Evolutionary conservation across 805 yeast genomes (phyloP), one percentile per base, ranked within the genome.

Genomic region (Candida vartiovaarae): DNA sequence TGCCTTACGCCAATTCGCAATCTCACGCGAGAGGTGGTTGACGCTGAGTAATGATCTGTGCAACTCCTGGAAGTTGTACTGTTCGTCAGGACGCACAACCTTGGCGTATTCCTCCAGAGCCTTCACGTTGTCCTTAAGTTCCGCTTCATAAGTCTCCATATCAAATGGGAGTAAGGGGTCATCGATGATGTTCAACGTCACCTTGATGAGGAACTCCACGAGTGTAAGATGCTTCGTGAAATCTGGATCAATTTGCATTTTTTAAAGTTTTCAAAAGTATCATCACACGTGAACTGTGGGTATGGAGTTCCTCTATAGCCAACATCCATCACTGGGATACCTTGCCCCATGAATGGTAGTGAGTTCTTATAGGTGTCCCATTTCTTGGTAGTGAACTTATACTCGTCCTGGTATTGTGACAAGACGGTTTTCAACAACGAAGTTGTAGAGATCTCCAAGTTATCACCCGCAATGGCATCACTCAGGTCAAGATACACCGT

Each of bases 111-210:
- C 52, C 37, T 68, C 67, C 29, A 87, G 61, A 44, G 78, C 82
- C 23, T 65, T 60, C 10, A 71, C 56, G 48, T 74, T 74, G 2
- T 61, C 56, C 23, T 65, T 66, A 46, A 85, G 50, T 7, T 63
- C 64, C 2, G 64, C 57, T 6, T 76, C 74, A 46, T 77, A 70
- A 5, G 66, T 65, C 4, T 58, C 61, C 32, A 85, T 61, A 56
- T 80, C 76, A 51, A 73, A 83, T 3, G 95, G 95, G 15, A 90
- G 67, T 34, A 87, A 61, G 1, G 97, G 95, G 34, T 72, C 74
- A 52, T 89, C 95, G 0, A 80, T 75, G n/a, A 84, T 56, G 38
- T 75, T 71, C n/a, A 88, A 56, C 0, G 74, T 63, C 3, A 81
- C 49, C 38, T 72, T 66, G 4, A 84, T 68, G 1, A 83, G 55